These are phyloP conservation scores for Chaetomium fimeti DNA, from an alignment of 495 filamentous ascomycete genomes.

Conservation along the genomic window DNA sequence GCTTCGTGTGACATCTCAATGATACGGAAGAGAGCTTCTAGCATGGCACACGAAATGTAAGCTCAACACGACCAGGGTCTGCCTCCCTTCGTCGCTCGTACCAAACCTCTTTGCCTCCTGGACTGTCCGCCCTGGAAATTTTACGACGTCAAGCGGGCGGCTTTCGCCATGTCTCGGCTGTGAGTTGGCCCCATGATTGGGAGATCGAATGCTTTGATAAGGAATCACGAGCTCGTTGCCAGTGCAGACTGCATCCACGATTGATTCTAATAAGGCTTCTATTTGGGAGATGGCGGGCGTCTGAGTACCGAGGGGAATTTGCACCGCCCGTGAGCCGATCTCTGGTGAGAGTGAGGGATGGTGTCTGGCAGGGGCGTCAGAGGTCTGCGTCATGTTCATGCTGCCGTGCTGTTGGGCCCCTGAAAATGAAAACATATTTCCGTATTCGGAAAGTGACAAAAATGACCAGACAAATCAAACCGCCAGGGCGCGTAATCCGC, in stretches of 20 bases:
- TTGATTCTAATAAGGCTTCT: conserved; percentile 52
- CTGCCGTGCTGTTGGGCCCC: background rate
- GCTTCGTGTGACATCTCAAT: conserved; percentile 70
- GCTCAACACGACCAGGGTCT: background rate
- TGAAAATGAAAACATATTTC: conserved; percentile 14
- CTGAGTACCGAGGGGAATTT: conserved; percentile 21
- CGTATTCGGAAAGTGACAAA: background rate
- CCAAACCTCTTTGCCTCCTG: conserved; percentile 44
- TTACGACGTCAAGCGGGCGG: conserved; percentile 25
- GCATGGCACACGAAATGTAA: background rate
- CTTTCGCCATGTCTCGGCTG: conserved; percentile 6
- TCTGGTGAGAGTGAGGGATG: background rate
- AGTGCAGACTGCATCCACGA: conserved; percentile 48
- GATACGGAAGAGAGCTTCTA: conserved; percentile 59
- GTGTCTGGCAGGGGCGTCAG: background rate
- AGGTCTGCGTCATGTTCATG: background rate
- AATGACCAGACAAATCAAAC: background rate
- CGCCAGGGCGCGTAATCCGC: background rate
- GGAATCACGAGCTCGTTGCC: conserved; percentile 50
- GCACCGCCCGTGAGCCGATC: conserved; percentile 10
- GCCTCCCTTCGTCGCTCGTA: conserved; percentile 22
- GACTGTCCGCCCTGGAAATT: conserved; percentile 41
- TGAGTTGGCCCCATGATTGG: background rate
- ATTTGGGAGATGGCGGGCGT: conserved; percentile 47
- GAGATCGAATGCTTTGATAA: conserved; percentile 23